These are phyloP conservation scores for Calophaca sinica DNA, from an alignment of 306 rosid species.

Conservation along the genomic window DNA sequence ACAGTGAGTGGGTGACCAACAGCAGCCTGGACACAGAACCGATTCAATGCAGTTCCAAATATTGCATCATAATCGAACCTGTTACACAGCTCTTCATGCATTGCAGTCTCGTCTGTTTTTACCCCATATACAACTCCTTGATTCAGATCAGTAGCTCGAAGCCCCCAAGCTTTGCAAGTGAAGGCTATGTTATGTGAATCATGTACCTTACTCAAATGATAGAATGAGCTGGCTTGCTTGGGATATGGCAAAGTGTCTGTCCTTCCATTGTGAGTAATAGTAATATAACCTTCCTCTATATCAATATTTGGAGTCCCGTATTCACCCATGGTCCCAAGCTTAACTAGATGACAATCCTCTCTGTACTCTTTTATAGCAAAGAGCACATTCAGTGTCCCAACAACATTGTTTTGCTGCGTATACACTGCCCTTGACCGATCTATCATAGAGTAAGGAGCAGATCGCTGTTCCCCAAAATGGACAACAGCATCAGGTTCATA, in stretches of 20 bases:
- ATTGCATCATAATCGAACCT: constrained; percentile 94
- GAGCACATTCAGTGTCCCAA: constrained; percentile 92
- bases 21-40: constrained; percentile 98
- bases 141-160: constrained; percentile 93
- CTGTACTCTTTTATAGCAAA: constrained; percentile 92
- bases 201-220: constrained; percentile 96
- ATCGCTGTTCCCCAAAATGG: constrained; percentile 94
- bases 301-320: constrained; percentile 98
- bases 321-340: constrained; percentile 99
- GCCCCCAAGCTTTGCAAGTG: constrained; percentile 99
- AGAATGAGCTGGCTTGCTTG: constrained; percentile 97
- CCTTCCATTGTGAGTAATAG: constrained; percentile 95
- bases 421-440: constrained; percentile 93
- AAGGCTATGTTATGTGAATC: constrained; percentile 96
- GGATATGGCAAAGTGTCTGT: constrained; percentile 95
- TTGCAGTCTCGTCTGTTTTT: constrained; percentile 81
- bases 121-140: constrained; percentile 98
- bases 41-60: constrained; percentile 94
- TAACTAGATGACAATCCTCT: constrained; percentile 89
- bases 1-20: constrained; percentile 97
- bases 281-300: constrained; percentile 95
- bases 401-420: constrained; percentile 90
- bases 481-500: constrained; percentile 95
- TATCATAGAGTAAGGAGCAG: constrained; percentile 97
- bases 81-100: constrained; percentile 85